Base-by-base conservation (phyloP, 164 flowering plant species). In the Brasenia schreberi region DNA sequence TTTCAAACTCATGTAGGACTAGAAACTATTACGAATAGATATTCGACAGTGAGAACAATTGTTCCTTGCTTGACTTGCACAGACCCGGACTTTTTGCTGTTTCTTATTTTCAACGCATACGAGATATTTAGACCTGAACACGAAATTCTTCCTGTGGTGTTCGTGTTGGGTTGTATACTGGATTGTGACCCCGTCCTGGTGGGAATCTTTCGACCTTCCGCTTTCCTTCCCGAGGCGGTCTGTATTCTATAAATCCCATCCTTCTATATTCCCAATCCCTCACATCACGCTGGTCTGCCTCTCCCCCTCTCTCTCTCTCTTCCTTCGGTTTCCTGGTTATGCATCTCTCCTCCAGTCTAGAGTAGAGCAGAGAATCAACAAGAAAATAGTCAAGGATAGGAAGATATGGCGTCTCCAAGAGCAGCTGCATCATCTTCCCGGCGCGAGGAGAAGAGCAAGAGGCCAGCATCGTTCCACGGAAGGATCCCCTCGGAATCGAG, bases 401-500 rank as follows among this genome's bases (percentile, higher is more conserved):
- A 81, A 17, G 52, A 3, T 33, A 73, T 67, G 76, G 65, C 70
- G 49, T 64, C 65, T 42, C 6, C 69, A 27, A 58, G 67, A 10
- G 59, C 64, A 19, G 43, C 42, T 5, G 18, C n/a, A 49, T 18
- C 59, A 39, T 19, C 62, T 17, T 44, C 59, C 70, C 69, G 63
- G 75, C 80, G 68, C 70, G 69, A 59, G 77, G 74, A 39, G 67
- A 59, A 42, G 82, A 75, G 49, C 82, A 78, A 76, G 76, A 72
- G 78, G 77, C 70, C 49, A 73, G 78, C 68, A 61, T 88, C 98
- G 62, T 93, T 88, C 66, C 86, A 88, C 79, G 96, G 85, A 0
- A 42, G 73, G 71, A 66, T 17, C 5, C 68, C 71, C 43, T 56
- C 42, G 9, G n/a, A 56, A 43, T 27, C 65, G 19, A 59, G n/a